These are phyloP conservation scores for Microstroma glucosiphilum DNA, from an alignment of 1,284 basidiomycete species.

Conservation along the genomic window DNA sequence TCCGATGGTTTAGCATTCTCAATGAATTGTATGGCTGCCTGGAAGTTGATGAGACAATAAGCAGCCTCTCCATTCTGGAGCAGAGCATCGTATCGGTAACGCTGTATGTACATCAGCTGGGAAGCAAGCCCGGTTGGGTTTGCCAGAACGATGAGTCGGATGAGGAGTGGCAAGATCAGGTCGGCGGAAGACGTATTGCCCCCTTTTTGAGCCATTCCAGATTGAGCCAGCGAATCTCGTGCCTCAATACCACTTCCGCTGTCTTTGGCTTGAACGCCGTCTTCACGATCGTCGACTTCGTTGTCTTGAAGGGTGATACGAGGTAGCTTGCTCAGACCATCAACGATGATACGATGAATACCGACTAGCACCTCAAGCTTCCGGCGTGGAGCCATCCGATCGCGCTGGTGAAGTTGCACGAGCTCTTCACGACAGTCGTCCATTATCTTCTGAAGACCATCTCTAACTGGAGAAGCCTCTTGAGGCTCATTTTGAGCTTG, in stretches of 20 bases:
- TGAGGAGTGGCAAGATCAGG: slow-evolving; percentile 77
- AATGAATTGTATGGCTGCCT: slow-evolving; percentile 87
- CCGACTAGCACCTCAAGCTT: slow-evolving; percentile 73
- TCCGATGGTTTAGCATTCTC: slow-evolving; percentile 81
- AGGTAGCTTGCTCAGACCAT: slow-evolving; percentile 51
- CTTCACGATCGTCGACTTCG: background rate
- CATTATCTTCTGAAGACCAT: slow-evolving; percentile 64
- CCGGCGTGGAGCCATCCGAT: slow-evolving; percentile 64
- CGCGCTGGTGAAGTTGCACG: slow-evolving; percentile 60
- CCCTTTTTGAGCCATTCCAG: background rate
- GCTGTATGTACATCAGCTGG: slow-evolving; percentile 76
- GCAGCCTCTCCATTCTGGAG: slow-evolving; percentile 70
- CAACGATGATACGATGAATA: slow-evolving; percentile 75
- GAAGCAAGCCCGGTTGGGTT: slow-evolving; percentile 74
- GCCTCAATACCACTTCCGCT: background rate
- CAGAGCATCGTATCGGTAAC: slow-evolving; percentile 67
- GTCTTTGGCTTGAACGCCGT: background rate
- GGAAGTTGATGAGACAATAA: slow-evolving; percentile 85
- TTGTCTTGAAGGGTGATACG: slow-evolving; percentile 19
- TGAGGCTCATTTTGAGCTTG: slow-evolving; percentile 51
- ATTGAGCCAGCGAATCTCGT: too few relatives aligned
- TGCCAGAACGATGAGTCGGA: slow-evolving; percentile 80
- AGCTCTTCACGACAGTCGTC: slow-evolving; percentile 72
- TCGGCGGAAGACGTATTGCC: slow-evolving; percentile 54
- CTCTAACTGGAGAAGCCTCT: slow-evolving; percentile 8